phyloP scores from a whole-genome alignment of 208 protist genomes.

The Acanthamoeba culbertsoni region DNA sequence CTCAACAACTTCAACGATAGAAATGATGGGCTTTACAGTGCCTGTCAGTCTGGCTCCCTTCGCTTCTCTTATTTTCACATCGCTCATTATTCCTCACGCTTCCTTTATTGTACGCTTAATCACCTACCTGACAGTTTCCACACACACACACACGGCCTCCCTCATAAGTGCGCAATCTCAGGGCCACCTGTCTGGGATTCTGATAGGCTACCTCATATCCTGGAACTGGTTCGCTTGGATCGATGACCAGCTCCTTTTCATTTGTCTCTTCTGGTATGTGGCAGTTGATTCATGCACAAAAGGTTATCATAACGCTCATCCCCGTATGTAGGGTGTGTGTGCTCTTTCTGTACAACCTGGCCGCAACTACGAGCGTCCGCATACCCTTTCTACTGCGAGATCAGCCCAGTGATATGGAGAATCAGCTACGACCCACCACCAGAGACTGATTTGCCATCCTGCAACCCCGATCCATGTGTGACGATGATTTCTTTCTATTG shows the following conservation, averaged over 20 bases:
- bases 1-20: neutral
- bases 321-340: neutral
- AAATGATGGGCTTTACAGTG: neutral
- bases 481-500: too few species aligned
- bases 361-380: neutral
- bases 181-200: conserved; percentile 43
- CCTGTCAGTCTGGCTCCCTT: conserved; percentile 30
- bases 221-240: conserved; percentile 18
- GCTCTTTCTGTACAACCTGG: neutral
- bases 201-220: conserved; percentile 39
- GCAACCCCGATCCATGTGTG: too few species aligned
- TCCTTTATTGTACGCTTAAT: neutral
- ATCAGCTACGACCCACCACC: too few species aligned
- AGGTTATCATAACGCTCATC: neutral
- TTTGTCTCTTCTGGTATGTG: neutral
- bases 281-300: neutral
- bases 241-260: neutral
- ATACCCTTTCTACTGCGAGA: neutral
- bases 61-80: conserved; percentile 32
- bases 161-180: too few species aligned
- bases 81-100: conserved; percentile 27
- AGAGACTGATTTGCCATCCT: too few species aligned
- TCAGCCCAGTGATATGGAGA: too few species aligned
- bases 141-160: neutral
- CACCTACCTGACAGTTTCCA: neutral